phyloP scores from a whole-genome alignment of 2,329 filamentous ascomycete genomes.

The Aspergillus oerlinghausenensis region DNA sequence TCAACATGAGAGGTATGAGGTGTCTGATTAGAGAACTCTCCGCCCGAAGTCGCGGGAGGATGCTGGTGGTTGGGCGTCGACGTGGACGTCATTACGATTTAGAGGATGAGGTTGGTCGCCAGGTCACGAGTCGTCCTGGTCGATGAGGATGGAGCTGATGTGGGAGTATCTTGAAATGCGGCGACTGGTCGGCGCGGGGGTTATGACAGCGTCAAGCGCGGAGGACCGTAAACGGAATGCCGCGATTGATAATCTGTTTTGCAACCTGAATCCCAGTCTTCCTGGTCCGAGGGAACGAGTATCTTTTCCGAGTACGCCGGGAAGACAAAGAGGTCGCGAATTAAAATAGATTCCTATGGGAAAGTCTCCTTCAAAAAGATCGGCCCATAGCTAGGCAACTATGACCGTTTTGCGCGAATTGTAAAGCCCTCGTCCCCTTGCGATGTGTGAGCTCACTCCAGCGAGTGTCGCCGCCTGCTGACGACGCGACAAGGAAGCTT shows the following conservation, averaged over 20 bases:
- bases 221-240: not conserved
- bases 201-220: not conserved
- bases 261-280: not conserved
- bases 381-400: not conserved
- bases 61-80: conserved; percentile 27
- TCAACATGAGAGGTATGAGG: conserved; percentile 27
- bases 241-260: not conserved
- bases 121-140: not conserved
- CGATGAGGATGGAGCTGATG: not conserved
- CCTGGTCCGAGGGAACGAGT: not conserved
- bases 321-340: not conserved
- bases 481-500: not conserved
- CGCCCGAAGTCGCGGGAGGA: conserved; percentile 21
- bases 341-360: not conserved
- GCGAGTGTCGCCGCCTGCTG: not conserved
- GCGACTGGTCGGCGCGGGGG: not conserved
- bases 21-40: conserved; percentile 24
- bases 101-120: not conserved
- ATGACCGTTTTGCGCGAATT: not conserved
- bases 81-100: conserved; percentile 25
- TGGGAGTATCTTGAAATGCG: not conserved
- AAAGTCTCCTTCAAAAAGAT: not conserved
- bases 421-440: not conserved
- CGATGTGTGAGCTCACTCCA: not conserved
- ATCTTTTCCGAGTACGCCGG: not conserved